Evolutionary conservation across 306 rosid genomes (phyloP), one percentile per base, ranked within the genome.

Genomic region (Pterocarpus macrocarpus): DNA sequence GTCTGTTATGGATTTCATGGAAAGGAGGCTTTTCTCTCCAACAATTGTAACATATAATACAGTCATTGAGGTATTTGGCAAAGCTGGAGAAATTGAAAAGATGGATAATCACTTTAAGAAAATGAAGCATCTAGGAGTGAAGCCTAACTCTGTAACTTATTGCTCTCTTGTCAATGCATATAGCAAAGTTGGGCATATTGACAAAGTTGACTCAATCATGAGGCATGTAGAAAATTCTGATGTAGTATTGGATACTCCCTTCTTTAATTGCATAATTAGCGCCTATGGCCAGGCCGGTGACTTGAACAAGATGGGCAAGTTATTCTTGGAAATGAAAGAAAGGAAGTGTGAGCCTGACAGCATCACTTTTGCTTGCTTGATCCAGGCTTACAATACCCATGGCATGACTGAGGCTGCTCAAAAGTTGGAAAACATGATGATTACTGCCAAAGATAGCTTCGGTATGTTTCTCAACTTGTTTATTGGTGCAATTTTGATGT

Each of bases 121-220:
- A 59, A 90, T 95, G 97, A 95, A 95, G 90, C 90, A 88, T 79
- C 84, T 76, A 69, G 98, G 98, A 67, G 64, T 95, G 80, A 95
- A 95, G 92, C 97, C 97, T 35, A 92, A 89, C 81, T 86, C 92
- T 65, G 77, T 90, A 69, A 91, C 98, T 47, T 92, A 85, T 67
- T 92, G 97, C 81, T 95, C 98, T 50, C 91, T 95, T 62, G 89
- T 92, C 71, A 88, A 82, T 86, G 95, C 98, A 17, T 95, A 89
- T 82, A 81, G 94, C 80, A 90, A 88, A 84, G 88, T 89, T 75
- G 90, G 91, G 78, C 56, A 43, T 30, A 67, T 89, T 8, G 89
- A 82, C 62, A 89, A 87, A 86, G 90, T 95, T 56, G 95, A 92
- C 69, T 91, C 95, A 30, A 87, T 92, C 80, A 62, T 88, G 89